phyloP scores from a whole-genome alignment of 768 basidiomycete species.

The Boletus sp. region DNA sequence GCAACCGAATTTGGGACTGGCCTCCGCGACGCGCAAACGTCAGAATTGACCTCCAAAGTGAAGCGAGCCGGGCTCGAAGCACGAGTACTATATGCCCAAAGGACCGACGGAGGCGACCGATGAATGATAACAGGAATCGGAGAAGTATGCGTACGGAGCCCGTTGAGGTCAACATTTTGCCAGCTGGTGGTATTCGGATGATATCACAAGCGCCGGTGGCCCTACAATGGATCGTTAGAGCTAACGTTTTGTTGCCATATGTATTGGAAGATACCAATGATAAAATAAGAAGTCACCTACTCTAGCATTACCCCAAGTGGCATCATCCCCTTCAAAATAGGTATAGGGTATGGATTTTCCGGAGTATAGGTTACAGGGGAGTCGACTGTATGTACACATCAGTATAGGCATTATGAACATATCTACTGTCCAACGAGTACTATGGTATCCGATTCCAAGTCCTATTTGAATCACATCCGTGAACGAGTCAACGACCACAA shows the following conservation, averaged over 20 bases:
- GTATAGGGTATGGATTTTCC: no score
- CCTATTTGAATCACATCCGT: background rate
- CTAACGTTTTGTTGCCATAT: no score
- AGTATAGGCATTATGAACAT: background rate
- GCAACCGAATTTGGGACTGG: background rate
- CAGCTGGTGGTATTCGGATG: no score
- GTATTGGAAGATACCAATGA: no score
- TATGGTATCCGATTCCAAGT: background rate
- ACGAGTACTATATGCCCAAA: background rate
- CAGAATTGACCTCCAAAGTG: conserved; percentile 3
- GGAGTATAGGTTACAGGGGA: no score
- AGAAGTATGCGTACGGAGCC: background rate
- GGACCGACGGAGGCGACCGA: background rate
- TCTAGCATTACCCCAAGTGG: no score
- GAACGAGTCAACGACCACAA: background rate
- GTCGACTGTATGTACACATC: background rate
- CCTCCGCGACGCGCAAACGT: background rate
- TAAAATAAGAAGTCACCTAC: no score
- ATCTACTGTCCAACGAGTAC: background rate
- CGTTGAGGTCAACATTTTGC: background rate
- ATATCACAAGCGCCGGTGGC: no score
- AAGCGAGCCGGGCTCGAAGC: background rate
- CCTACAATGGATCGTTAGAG: no score
- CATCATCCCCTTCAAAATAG: no score
- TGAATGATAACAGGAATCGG: conserved; percentile 3